Base-by-base conservation (phyloP, 2,329 filamentous ascomycete genomes). In the Venturia asperata region DNA sequence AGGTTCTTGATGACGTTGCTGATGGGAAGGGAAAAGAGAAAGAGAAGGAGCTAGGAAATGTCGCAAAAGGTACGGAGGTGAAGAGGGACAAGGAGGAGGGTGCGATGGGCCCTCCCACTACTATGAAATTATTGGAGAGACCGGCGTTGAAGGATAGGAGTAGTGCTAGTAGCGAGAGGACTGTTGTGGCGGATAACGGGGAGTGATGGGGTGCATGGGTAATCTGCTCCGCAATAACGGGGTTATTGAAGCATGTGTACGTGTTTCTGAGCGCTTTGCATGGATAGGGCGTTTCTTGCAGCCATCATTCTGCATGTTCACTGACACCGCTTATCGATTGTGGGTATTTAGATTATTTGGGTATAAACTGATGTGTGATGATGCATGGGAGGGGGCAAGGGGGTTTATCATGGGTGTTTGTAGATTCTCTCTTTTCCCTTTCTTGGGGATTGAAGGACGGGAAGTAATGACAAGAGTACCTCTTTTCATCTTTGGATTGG, bases 1-100 rank as follows among this genome's bases (percentile, higher is more conserved):
- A 69, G 1, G 72, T 71, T 27, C 69, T 76, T 11, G 67, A 69
- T 2, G 63, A 69, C 24, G 49, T 19, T n/a, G 49, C 34, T n/a
- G 47, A 45, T 39, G 34, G 37, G n/a, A 45, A 17, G 34, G n/a
- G 37, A 1, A 39, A 27, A 52, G 52, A 58, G 52, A 37, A 58
- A 24, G 49, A 58, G 13, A 56, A 55, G 3, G 49, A 30, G 19
- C 4, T 7, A 6, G 47, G 13, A n/a, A 52, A 27, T 34, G 30
- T 34, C 3, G 30, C 6, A 21, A 27, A 52, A 15, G 17, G 15
- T 15, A 19, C 13, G 27, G 47, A 10, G 13, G 47, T 9, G 10
- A 9, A 49, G 21, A 27, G 13, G 5, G 21, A 37, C 2, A 17
- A 4, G 15, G 15, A 58, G 30, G 27, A 37, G 9, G 52, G 52